These are phyloP conservation scores for Dentipellis sp. DNA, from an alignment of 768 basidiomycete species.

Conservation along the genomic window DNA sequence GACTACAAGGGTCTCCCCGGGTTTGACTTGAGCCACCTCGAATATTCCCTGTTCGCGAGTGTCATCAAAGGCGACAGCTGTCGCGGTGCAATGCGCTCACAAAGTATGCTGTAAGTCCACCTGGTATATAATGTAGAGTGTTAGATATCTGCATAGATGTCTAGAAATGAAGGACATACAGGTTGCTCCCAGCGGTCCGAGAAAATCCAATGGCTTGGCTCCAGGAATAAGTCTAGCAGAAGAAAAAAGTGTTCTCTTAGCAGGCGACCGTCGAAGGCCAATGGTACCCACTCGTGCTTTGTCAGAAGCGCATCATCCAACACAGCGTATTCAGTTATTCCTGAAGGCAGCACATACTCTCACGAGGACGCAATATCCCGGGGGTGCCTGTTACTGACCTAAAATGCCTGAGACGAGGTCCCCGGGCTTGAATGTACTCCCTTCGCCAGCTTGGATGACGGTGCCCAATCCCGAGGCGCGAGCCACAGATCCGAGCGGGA, in stretches of 20 bases:
- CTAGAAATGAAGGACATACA: constrained; percentile 33
- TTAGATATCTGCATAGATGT: background rate
- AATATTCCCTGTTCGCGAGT: constrained; percentile 53
- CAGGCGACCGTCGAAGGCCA: too few species aligned
- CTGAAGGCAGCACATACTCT: constrained; percentile 16
- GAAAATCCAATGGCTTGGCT: constrained; percentile 59
- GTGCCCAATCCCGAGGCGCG: constrained; percentile 57
- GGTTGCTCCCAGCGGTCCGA: constrained; percentile 66
- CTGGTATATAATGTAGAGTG: background rate
- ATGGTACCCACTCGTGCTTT: too few species aligned
- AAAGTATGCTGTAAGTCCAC: constrained; percentile 86
- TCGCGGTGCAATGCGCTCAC: constrained; percentile 31
- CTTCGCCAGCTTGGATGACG: constrained; percentile 49
- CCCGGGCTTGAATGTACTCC: constrained; percentile 49
- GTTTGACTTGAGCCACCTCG: constrained; percentile 71
- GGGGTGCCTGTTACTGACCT: constrained; percentile 35
- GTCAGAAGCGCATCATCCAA: background rate
- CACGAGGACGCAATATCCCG: constrained; percentile 26
- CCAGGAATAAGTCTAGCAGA: constrained; percentile 45
- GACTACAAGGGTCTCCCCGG: constrained; percentile 78
- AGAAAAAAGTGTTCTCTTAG: too few species aligned
- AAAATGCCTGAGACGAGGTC: constrained; percentile 56
- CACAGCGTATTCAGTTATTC: background rate
- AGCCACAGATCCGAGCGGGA: constrained; percentile 47
- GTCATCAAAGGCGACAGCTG: background rate